Evolutionary conservation across 2,329 filamentous ascomycete genomes (phyloP).

Genomic region (Westerdykella sp.): DNA sequence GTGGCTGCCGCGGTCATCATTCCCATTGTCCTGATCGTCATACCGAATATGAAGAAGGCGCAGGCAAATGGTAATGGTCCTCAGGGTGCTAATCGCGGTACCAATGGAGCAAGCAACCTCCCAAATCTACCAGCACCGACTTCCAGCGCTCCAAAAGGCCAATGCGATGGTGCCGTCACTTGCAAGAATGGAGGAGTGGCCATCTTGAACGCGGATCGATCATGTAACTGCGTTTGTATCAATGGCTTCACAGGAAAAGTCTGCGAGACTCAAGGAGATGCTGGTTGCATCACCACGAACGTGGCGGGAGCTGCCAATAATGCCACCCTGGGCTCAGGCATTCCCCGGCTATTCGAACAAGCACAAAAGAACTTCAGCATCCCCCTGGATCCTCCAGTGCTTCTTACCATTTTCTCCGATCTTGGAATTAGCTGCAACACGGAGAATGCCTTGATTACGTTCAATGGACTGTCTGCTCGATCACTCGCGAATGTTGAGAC

Average conservation of each 20-base stretch:
- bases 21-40: slow-evolving; percentile 59
- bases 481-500: slow-evolving; percentile 13
- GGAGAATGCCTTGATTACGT: slow-evolving; percentile 83
- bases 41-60: slow-evolving; percentile 46
- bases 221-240: slow-evolving; percentile 81
- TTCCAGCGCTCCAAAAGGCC: slow-evolving; percentile 10
- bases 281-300: slow-evolving; percentile 51
- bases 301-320: slow-evolving; percentile 38
- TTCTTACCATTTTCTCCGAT: slow-evolving; percentile 70
- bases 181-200: slow-evolving; percentile 80
- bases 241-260: slow-evolving; percentile 72
- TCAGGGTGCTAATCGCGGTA: slow-evolving; percentile 7
- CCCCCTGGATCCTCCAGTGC: slow-evolving; percentile 60
- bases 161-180: slow-evolving; percentile 55
- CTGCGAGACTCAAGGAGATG: slow-evolving; percentile 48
- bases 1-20: slow-evolving; percentile 77
- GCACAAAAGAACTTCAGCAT: slow-evolving; percentile 67
- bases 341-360: slow-evolving; percentile 65
- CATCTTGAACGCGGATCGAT: slow-evolving; percentile 55
- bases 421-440: slow-evolving; percentile 72
- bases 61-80: slow-evolving; percentile 13
- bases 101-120: slow-evolving; percentile 8
- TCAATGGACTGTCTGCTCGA: slow-evolving; percentile 50
- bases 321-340: slow-evolving; percentile 72
- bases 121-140: slow-evolving; percentile 1